Percentiles rank a stretch among this genome's conserved stretches.
phyloP scores from a whole-genome alignment of 768 basidiomycete genomes.

The Mycena rebaudengoi region DNA sequence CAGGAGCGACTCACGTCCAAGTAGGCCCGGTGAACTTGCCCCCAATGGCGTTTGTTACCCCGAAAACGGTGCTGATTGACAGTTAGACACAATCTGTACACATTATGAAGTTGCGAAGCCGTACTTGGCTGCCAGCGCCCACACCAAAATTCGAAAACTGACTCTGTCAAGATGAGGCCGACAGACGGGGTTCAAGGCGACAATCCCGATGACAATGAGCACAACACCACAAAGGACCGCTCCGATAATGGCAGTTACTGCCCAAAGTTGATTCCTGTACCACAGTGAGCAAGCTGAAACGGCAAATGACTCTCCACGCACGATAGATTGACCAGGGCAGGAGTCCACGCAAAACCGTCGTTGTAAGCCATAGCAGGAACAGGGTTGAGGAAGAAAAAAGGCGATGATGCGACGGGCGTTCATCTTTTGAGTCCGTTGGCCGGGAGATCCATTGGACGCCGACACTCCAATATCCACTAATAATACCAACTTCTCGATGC shows the following conservation, averaged over 20 bases:
- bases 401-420: too few relatives aligned
- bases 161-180: conserved; percentile 29
- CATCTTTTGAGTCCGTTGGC: too few relatives aligned
- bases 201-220: conserved; percentile 24
- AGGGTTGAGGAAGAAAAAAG: too few relatives aligned
- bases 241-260: conserved; percentile 12
- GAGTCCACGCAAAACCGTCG: too few relatives aligned
- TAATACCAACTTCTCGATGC: too few relatives aligned
- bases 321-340: too few relatives aligned
- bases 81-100: not conserved
- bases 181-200: conserved; percentile 15
- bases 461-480: too few relatives aligned
- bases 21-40: conserved; percentile 19
- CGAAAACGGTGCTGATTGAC: conserved; percentile 27
- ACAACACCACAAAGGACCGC: conserved; percentile 28
- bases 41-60: conserved; percentile 29
- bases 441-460: too few relatives aligned
- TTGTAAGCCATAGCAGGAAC: too few relatives aligned
- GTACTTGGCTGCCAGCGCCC: conserved; percentile 30
- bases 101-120: not conserved
- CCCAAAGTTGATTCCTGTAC: conserved; percentile 14
- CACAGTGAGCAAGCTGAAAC: not conserved
- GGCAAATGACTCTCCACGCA: too few relatives aligned
- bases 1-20: too few relatives aligned
- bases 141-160: conserved; percentile 30